Evolutionary conservation across 2,329 filamentous ascomycete species (phyloP).

Genomic region (Sporothrix schenckii): DNA sequence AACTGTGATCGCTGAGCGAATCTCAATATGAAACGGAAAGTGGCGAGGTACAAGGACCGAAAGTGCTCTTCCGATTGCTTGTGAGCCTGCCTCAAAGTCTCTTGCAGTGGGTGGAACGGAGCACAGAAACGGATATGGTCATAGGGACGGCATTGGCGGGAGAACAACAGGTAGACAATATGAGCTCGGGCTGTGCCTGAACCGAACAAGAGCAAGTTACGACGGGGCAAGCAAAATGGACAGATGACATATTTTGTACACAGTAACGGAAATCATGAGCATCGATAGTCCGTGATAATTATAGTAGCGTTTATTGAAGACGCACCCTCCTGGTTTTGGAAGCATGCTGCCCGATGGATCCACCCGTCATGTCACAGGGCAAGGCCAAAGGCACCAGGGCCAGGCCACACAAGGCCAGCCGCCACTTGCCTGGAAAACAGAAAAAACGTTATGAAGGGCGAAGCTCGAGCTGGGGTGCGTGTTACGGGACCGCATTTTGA

Average conservation of each 20-base stretch:
- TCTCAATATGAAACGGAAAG: constrained; percentile 25
- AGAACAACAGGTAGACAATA: neutral
- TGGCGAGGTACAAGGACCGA: neutral
- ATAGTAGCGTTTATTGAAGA: neutral
- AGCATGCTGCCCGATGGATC: constrained; percentile 5
- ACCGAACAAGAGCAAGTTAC: constrained; percentile 4
- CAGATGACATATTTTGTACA: neutral
- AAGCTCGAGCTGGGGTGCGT: constrained; percentile 2
- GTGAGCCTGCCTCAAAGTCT: neutral
- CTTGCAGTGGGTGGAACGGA: constrained; percentile 14
- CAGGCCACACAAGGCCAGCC: constrained; percentile 27
- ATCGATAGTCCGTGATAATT: constrained; percentile 11
- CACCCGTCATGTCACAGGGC: constrained; percentile 24
- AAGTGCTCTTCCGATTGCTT: neutral
- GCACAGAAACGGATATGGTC: neutral
- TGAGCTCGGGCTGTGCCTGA: neutral
- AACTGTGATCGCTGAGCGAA: neutral
- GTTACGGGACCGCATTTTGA: no score
- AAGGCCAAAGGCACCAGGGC: neutral
- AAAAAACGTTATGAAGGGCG: neutral
- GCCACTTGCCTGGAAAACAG: constrained; percentile 30
- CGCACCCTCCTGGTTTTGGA: neutral
- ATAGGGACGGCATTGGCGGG: neutral
- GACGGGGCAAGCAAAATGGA: neutral
- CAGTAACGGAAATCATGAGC: neutral